Evolutionary conservation across 176 grass and related monocot species (phyloP).

Genomic region (Olyra latifolia): DNA sequence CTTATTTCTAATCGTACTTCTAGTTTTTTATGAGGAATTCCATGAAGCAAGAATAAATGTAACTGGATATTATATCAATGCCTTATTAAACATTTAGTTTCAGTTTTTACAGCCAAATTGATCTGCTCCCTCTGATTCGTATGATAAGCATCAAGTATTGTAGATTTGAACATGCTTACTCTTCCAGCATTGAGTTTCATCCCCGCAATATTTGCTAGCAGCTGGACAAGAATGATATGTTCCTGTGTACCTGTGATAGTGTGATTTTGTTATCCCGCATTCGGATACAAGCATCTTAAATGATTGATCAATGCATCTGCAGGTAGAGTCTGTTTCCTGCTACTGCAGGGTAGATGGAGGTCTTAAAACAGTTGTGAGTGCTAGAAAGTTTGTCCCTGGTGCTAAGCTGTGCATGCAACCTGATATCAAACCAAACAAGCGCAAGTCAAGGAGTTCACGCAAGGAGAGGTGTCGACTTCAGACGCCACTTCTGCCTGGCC

Average conservation of each 20-base stretch:
- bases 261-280: not conserved
- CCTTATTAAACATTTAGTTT: not conserved
- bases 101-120: not conserved
- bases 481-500: constrained; percentile 76
- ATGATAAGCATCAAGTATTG: not conserved
- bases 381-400: constrained; percentile 69
- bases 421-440: constrained; percentile 68
- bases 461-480: constrained; percentile 60
- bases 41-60: constrained; percentile 14
- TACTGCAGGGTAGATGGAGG: constrained; percentile 67
- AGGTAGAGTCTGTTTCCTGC: constrained; percentile 69
- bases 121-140: constrained; percentile 6
- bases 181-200: not conserved
- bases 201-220: constrained; percentile 5
- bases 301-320: constrained; percentile 32
- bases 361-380: constrained; percentile 64
- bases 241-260: not conserved
- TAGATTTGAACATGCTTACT: constrained; percentile 1
- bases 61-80: not conserved
- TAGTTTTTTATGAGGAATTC: not conserved
- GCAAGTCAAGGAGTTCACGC: constrained; percentile 56
- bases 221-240: constrained; percentile 20
- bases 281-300: constrained; percentile 18
- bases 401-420: constrained; percentile 67
- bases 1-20: not conserved